Percentiles rank a stretch among this genome's conserved stretches.
Conservation (phyloP, 1,284 basidiomycete species). For the Phlebopus sp. region DNA sequence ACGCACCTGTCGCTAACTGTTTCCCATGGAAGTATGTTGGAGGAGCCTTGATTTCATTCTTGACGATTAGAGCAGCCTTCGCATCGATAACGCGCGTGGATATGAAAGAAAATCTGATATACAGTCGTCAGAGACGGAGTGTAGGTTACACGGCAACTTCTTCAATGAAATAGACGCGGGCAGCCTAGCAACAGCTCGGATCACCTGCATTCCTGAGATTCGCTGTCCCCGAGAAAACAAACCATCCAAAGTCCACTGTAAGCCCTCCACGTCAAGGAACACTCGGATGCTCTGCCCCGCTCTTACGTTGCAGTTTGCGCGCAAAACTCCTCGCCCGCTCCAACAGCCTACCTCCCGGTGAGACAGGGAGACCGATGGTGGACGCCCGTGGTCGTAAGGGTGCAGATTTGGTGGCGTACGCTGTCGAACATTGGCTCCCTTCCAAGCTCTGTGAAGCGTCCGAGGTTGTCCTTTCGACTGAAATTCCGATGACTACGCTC, state of each 20-base stretch:
- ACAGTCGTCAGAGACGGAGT: constrained; percentile 4
- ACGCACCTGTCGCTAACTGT: constrained; percentile 11
- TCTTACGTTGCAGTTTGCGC: constrained; percentile 47
- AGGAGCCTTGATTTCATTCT: constrained; percentile 20
- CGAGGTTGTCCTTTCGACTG: constrained; percentile 54
- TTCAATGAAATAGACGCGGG: constrained; percentile 18
- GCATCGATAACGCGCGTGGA: constrained; percentile 20
- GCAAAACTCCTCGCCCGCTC: constrained; percentile 50
- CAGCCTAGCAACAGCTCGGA: constrained; percentile 28
- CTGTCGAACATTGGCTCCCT: constrained; percentile 32
- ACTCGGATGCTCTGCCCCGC: constrained; percentile 27
- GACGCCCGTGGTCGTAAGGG: constrained; percentile 40
- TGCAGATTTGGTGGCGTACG: constrained; percentile 34
- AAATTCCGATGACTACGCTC: constrained; percentile 52
- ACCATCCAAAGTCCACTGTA: constrained; percentile 17
- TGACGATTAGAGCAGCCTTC: constrained; percentile 16
- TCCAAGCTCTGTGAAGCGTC: constrained; percentile 36
- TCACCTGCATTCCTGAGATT: neutral
- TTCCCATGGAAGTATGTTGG: constrained; percentile 12
- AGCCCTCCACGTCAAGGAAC: constrained; percentile 7
- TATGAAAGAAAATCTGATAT: constrained; percentile 24
- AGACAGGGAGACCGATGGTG: constrained; percentile 34
- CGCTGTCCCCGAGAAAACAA: neutral
- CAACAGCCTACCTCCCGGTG: constrained; percentile 38
- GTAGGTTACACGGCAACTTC: constrained; percentile 8